A percentile compares a stretch with the other conserved stretches of the same genome.
Conservation (phyloP, 441 rosid genomes). For the Breynia disticha region DNA sequence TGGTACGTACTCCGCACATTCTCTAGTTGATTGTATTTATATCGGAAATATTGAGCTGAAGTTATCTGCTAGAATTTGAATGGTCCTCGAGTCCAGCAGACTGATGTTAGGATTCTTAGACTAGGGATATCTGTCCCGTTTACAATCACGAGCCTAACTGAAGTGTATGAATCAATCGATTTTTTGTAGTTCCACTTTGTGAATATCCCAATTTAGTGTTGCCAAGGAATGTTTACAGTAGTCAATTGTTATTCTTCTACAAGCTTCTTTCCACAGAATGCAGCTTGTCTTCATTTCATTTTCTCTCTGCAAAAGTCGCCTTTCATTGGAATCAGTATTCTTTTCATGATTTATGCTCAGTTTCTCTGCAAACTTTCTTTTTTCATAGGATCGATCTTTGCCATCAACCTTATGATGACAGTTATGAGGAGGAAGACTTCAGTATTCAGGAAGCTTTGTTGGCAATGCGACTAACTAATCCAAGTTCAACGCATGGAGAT, state of each 20-base stretch:
- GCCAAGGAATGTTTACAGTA: too few species aligned
- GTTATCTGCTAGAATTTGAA: neutral
- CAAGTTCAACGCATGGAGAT: conserved; percentile 26
- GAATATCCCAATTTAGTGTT: neutral
- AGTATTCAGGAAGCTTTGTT: conserved; percentile 46
- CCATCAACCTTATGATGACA: conserved; percentile 84
- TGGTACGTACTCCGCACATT: conserved; percentile 32
- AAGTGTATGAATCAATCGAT: neutral
- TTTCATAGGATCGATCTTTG: conserved; percentile 67
- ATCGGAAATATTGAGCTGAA: neutral
- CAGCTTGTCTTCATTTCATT: neutral
- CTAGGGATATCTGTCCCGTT: neutral
- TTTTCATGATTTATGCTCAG: neutral
- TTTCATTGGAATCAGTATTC: neutral
- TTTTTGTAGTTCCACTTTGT: neutral
- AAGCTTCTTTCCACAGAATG: too few species aligned
- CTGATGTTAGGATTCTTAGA: neutral
- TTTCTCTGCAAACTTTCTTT: conserved; percentile 12
- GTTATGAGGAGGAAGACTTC: conserved; percentile 70
- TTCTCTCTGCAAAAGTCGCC: neutral
- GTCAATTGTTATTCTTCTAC: too few species aligned
- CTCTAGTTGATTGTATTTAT: neutral
- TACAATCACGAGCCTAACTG: neutral
- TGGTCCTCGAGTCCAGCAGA: neutral
- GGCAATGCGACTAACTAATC: conserved; percentile 27